phyloP scores from a whole-genome alignment of 164 flowering plant species.

The Chimonanthus praecox region DNA sequence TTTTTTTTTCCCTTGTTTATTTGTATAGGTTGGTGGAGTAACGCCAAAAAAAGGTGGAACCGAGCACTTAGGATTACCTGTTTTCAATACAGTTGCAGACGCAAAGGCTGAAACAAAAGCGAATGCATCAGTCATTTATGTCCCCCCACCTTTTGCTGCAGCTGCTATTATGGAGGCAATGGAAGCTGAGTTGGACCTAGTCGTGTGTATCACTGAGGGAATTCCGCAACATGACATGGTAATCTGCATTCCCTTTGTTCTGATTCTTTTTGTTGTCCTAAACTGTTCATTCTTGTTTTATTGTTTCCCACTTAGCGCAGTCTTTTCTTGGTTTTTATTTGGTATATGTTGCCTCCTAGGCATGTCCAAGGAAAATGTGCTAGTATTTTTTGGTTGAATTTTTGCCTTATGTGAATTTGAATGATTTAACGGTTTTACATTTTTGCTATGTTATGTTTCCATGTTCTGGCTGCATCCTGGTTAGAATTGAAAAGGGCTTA shows the following conservation, averaged over 20 bases:
- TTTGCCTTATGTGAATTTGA: no score
- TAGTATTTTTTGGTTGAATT: no score
- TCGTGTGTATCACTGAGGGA: conserved; percentile 98
- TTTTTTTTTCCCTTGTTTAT: not conserved
- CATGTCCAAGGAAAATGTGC: not conserved
- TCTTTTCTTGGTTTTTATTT: not conserved
- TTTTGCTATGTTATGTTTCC: no score
- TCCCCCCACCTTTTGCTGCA: conserved; percentile 98
- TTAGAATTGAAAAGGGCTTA: no score
- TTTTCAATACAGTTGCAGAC: conserved; percentile 94
- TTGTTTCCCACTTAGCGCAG: not conserved
- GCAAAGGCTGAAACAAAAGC: conserved; percentile 98
- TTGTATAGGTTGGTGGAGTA: conserved; percentile 86
- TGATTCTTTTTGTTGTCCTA: not conserved
- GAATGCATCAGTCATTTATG: conserved; percentile 94
- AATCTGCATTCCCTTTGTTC: conserved; percentile 6
- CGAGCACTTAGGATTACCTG: conserved; percentile 94
- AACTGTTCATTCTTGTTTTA: not conserved
- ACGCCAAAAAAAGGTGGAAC: conserved; percentile 95
- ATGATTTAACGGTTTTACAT: no score
- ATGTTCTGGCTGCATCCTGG: no score
- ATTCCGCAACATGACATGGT: conserved; percentile 99
- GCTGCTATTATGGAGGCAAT: conserved; percentile 92
- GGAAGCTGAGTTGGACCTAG: conserved; percentile 94
- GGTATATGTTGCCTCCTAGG: not conserved